Evolutionary conservation across 2,329 filamentous ascomycete species (phyloP), one percentile per base, ranked within the genome.

Genomic region (Penicillium nordicum): DNA sequence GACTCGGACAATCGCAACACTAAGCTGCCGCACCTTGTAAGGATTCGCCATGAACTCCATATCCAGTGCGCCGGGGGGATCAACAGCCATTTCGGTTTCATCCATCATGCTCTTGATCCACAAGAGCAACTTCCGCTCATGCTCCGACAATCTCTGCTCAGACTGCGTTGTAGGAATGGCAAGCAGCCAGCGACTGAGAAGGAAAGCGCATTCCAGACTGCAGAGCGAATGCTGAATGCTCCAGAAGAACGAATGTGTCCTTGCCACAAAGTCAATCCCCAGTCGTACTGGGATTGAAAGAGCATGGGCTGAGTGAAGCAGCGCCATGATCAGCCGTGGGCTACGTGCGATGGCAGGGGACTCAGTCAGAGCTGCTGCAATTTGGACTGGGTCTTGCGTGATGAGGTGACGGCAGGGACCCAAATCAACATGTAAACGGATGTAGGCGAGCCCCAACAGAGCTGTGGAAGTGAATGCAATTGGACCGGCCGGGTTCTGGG

Each of bases 191-290:
- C 77, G 73, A 55, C 75, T 78, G 5, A 79, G 66, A 23, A 79
- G 71, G 58, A 79, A 79, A 0, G 81, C 80, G 53, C 80, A 83
- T 61, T 82, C 80, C 16, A 83, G 66, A 57, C 78, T 81, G 67
- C 79, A 82, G 6, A 83, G 69, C 1, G 79, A 80, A 61, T 83
- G 81, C 60, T 82, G 79, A 29, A 83, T 79, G 37, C 78, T 80
- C 81, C 81, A 83, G 63, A 81, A 79, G 53, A 81, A 79, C 1
- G 79, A 81, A 63, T 82, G 80, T 1, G 78, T 81, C 44, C 74
- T 74, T 3, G 80, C 79, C 37, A 83, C 80, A 49, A 81, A 81
- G 48, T 79, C 76, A 48, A 83, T 78, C 1, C 81, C 81, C 9
- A 83, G 72, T 40, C 80, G 74, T 3, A 83, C 78, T 0, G 79